These are phyloP conservation scores for Potentilla sterilis DNA, from an alignment of 306 rosid genomes.

Conservation along the genomic window DNA sequence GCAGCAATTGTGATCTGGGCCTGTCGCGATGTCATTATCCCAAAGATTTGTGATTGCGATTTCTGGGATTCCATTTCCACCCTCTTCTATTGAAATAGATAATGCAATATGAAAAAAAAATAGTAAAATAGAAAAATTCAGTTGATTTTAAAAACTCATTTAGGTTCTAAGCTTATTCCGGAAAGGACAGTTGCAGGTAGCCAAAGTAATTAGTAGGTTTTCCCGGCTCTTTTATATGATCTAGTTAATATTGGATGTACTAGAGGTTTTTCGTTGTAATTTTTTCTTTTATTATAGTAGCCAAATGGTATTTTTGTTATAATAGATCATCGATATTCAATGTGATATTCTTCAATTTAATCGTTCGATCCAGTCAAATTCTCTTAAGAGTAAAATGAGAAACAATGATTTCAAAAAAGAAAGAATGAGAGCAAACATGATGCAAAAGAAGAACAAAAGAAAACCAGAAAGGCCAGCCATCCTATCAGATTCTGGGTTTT, in stretches of 20 bases:
- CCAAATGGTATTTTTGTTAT: no score
- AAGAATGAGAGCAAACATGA: not conserved
- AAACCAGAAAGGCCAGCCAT: not conserved
- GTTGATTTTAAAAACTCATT: not conserved
- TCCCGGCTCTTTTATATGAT: no score
- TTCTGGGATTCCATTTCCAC: conserved; percentile 32
- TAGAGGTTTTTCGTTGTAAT: no score
- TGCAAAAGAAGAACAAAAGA: not conserved
- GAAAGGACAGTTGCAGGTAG: not conserved
- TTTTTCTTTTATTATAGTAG: no score
- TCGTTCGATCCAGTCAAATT: not conserved
- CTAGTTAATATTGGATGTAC: no score
- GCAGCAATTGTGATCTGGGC: conserved; percentile 58
- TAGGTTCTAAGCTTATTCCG: not conserved
- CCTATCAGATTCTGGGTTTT: not conserved
- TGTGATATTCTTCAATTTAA: no score
- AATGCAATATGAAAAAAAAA: not conserved
- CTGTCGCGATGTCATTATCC: conserved; percentile 70
- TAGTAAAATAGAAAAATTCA: not conserved
- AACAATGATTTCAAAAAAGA: not conserved
- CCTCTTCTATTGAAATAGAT: not conserved
- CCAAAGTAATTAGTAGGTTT: no score
- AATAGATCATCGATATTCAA: no score
- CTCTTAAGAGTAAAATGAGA: no score
- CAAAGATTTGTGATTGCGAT: conserved; percentile 78